Conservation (phyloP, 2,329 filamentous ascomycete species). For the Colletotrichum cordylinicola region DNA sequence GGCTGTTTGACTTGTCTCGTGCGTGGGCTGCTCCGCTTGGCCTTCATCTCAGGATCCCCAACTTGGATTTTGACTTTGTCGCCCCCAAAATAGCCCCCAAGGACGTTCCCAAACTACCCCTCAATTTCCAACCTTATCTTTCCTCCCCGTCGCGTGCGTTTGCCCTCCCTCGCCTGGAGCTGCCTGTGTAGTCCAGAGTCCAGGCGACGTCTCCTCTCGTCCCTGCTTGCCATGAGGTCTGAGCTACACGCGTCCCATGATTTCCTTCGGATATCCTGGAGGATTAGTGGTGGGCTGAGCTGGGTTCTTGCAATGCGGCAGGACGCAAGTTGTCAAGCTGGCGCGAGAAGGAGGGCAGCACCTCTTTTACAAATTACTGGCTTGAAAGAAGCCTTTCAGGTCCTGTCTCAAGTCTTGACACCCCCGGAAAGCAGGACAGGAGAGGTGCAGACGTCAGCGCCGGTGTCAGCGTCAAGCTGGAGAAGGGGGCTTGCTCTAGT, state of each 20-base stretch:
- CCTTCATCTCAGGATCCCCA: slow-evolving; percentile 4
- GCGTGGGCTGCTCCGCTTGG: neutral
- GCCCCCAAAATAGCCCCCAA: neutral
- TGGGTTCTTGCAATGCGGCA: neutral
- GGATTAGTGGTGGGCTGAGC: neutral
- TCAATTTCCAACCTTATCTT: slow-evolving; percentile 7
- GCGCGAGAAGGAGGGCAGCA: neutral
- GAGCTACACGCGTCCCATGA: neutral
- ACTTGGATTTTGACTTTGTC: neutral
- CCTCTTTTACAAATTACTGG: neutral
- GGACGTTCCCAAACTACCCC: slow-evolving; percentile 5
- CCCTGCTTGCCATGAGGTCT: neutral
- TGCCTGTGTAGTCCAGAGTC: neutral
- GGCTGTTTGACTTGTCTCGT: neutral
- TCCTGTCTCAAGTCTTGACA: neutral
- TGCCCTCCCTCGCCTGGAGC: neutral
- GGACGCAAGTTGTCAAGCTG: neutral
- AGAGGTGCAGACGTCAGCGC: neutral
- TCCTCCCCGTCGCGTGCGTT: neutral
- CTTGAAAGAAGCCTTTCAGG: neutral
- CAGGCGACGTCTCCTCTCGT: neutral
- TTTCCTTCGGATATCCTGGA: neutral
- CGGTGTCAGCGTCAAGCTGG: neutral
- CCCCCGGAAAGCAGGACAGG: neutral
- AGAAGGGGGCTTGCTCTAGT: neutral